These are phyloP conservation scores for Francoa sonchifolia DNA, from an alignment of 441 rosid species.

Conservation along the genomic window DNA sequence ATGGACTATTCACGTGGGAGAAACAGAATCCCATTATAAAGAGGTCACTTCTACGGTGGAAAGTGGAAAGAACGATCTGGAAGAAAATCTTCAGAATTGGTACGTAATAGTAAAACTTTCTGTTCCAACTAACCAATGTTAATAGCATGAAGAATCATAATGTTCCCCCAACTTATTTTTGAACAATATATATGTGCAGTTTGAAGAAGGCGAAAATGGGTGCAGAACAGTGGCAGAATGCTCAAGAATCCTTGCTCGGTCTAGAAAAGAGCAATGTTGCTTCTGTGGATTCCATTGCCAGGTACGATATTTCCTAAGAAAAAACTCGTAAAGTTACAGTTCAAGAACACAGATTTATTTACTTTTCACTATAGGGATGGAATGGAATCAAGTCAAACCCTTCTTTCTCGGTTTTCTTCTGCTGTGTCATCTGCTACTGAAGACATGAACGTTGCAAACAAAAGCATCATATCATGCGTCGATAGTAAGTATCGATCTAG, in stretches of 20 bases:
- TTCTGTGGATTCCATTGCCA: slow-evolving; percentile 75
- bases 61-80: slow-evolving; percentile 61
- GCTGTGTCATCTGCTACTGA: slow-evolving; percentile 64
- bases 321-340: slow-evolving; percentile 1
- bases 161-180: too few species aligned
- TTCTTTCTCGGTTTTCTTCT: slow-evolving; percentile 50
- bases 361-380: slow-evolving; percentile 48
- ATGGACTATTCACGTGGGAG: slow-evolving; percentile 76
- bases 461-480: slow-evolving; percentile 50
- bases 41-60: slow-evolving; percentile 71
- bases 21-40: slow-evolving; percentile 57
- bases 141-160: too few species aligned
- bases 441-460: slow-evolving; percentile 54
- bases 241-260: slow-evolving; percentile 72
- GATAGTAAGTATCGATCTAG: slow-evolving; percentile 44
- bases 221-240: slow-evolving; percentile 73
- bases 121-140: too few species aligned
- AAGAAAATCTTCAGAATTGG: slow-evolving; percentile 76
- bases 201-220: slow-evolving; percentile 67
- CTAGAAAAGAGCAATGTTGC: slow-evolving; percentile 68
- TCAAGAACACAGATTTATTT: background rate
- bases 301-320: slow-evolving; percentile 28
- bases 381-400: slow-evolving; percentile 56
- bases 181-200: slow-evolving; percentile 41
- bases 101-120: too few species aligned